These are phyloP conservation scores for Aspergillus novoparasiticus DNA, from an alignment of 2,329 filamentous ascomycete species.

Conservation along the genomic window DNA sequence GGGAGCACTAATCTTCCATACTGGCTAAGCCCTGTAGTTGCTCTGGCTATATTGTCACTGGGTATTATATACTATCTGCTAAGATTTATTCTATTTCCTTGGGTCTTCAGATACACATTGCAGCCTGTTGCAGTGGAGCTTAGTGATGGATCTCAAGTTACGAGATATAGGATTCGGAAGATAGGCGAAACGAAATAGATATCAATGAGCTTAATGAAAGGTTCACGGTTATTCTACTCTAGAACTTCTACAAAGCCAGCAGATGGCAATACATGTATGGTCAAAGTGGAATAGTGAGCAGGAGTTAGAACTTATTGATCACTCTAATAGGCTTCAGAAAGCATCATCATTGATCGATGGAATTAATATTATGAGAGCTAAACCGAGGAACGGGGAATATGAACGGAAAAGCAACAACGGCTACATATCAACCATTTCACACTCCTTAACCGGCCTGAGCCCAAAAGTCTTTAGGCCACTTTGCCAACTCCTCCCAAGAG, in stretches of 20 bases:
- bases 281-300: not conserved
- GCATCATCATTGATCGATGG: not conserved
- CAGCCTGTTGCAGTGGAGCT: constrained; percentile 13
- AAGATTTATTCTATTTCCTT: constrained; percentile 17
- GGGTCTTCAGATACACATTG: constrained; percentile 18
- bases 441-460: constrained; percentile 22
- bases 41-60: constrained; percentile 19
- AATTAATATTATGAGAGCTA: not conserved
- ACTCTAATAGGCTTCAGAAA: not conserved
- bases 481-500: constrained; percentile 25
- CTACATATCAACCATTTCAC: constrained; percentile 7
- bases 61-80: constrained; percentile 19
- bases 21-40: constrained; percentile 21
- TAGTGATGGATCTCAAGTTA: constrained; percentile 21
- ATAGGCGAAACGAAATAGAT: not conserved
- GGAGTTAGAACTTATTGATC: not conserved
- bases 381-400: not conserved
- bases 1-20: constrained; percentile 21
- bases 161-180: not conserved
- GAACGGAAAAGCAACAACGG: not conserved
- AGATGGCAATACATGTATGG: not conserved
- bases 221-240: not conserved
- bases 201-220: not conserved
- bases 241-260: not conserved
- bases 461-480: constrained; percentile 27